Conservation (phyloP, 352 stramenopile species). For the Aphanomyces invadans region DNA sequence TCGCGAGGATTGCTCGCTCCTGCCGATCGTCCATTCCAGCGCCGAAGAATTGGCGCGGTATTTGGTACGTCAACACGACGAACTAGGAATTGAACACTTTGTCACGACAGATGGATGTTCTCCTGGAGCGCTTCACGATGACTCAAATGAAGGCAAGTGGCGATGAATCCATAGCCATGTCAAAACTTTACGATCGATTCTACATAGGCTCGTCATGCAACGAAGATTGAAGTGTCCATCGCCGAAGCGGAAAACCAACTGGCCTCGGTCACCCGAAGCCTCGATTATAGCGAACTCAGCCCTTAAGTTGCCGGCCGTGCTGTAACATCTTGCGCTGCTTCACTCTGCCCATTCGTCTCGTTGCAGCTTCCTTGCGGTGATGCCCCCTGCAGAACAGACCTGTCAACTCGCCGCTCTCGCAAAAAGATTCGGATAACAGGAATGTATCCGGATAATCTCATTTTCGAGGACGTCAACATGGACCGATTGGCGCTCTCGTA, state of each 20-base stretch:
- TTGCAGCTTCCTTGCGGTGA: no score
- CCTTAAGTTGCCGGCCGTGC: no score
- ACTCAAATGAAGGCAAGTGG: conserved; percentile 49
- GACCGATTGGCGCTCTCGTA: conserved; percentile 7
- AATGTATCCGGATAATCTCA: not conserved
- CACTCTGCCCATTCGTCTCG: no score
- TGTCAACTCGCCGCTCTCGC: no score
- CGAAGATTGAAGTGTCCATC: conserved; percentile 91
- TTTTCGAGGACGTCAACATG: not conserved
- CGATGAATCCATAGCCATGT: not conserved
- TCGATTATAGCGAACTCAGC: conserved; percentile 25
- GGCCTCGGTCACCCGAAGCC: conserved; percentile 67
- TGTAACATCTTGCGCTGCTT: no score
- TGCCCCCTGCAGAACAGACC: no score
- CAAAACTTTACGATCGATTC: not conserved
- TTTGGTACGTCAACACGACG: no score
- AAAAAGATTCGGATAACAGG: not conserved
- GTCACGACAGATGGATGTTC: conserved; percentile 81
- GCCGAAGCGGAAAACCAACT: conserved; percentile 89
- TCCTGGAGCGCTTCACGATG: conserved; percentile 79
- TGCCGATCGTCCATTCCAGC: conserved; percentile 96
- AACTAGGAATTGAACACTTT: no score
- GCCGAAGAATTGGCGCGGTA: conserved; percentile 95
- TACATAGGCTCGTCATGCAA: conserved; percentile 54
- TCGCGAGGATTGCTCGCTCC: conserved; percentile 88